Base-by-base conservation (phyloP, 768 basidiomycete genomes). In the Suillus alpinus region DNA sequence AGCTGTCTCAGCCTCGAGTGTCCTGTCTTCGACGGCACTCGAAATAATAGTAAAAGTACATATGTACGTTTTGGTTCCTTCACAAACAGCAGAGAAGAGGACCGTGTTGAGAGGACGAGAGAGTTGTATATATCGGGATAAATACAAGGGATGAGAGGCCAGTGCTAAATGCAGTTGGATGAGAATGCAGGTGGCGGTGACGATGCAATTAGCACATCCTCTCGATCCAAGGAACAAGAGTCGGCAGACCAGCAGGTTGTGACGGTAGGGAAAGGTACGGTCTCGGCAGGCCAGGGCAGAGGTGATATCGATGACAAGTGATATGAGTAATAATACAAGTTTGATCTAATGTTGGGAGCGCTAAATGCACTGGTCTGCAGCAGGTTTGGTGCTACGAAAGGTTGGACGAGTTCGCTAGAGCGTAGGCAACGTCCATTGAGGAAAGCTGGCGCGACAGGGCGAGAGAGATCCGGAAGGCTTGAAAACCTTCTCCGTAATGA, bases 251-350 rank as follows among this genome's bases (percentile, higher is more conserved):
- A 62, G 63, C 58, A 60, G 70, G 61, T 60, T 56, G 63, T 56
- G 67, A 65, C 69, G 53, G 50, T 52, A 60, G 56, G 62, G 62
- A 58, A 65, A 63, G 55, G 52, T 58, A 57, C 61, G 57, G 63
- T 67, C 65, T 60, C 63, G 63, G 57, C 53, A 39, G 64, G 65
- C 69, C 65, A 57, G 57, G 60, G 23, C 31, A 29, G 59, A 57
- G 63, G 59, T 57, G 57, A 57, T 59, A 53, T 67, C 51, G 62
- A 64, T 71, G 71, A 59, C 60, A 69, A 68, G 63, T 61, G 62
- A 55, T 55, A 72, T 72, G 72, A 74, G 70, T 72, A 74, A 74
- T 74, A 66, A 71, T 71, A 71, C 70, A 71, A 71, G 63, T 61
- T 43, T 52, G 58, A 31, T 50, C 41, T 58, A 60, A 57, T 31